Conservation (phyloP, 768 basidiomycete genomes). For the Hirschioporus abietinus region DNA sequence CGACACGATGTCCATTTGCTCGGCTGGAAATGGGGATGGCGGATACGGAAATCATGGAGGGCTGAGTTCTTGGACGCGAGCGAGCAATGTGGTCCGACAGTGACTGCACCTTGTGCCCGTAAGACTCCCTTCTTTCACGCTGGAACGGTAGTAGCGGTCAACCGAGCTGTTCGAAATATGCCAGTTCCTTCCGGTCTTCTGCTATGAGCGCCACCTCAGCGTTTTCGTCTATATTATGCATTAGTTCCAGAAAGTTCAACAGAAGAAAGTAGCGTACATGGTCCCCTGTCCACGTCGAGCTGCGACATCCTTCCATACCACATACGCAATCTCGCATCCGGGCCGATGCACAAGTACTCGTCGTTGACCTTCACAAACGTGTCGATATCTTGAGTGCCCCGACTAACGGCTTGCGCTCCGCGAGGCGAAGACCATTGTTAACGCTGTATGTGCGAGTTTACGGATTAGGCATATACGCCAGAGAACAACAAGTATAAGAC, state of each 20-base stretch:
- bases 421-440: conserved; percentile 35
- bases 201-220: conserved; percentile 36
- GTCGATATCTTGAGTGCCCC: conserved; percentile 32
- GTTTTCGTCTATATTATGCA: conserved; percentile 35
- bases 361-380: conserved; percentile 34
- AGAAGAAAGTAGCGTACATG: conserved; percentile 36
- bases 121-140: conserved; percentile 36
- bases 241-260: conserved; percentile 24
- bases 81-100: conserved; percentile 40
- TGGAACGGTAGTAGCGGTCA: conserved; percentile 40
- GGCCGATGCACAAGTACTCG: conserved; percentile 37
- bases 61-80: conserved; percentile 27
- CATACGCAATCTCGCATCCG: conserved; percentile 36
- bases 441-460: conserved; percentile 27
- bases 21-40: conserved; percentile 36
- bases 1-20: conserved; percentile 45
- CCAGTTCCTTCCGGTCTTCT: conserved; percentile 42
- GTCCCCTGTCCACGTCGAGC: conserved; percentile 46
- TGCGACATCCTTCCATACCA: conserved; percentile 47
- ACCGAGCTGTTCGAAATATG: conserved; percentile 44
- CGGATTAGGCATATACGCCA: conserved; percentile 23
- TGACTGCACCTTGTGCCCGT: conserved; percentile 39
- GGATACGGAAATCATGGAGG: conserved; percentile 42
- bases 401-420: conserved; percentile 38
- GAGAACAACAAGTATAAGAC: conserved; percentile 26